Base-by-base conservation (phyloP, 345 rosid species). In the Camelina hispida region DNA sequence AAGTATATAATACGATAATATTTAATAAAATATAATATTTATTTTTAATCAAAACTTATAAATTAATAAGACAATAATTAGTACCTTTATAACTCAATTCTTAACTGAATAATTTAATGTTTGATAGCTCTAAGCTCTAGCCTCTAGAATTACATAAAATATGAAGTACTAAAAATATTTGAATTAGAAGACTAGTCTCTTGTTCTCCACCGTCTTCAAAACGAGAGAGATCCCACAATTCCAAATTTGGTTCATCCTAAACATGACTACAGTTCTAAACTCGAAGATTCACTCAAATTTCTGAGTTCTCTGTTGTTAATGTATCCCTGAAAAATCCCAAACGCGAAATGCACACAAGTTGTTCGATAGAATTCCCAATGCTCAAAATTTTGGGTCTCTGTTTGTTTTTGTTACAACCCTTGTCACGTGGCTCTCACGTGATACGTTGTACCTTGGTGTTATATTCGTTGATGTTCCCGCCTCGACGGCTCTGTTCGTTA, bases 401-500 rank as follows among this genome's bases (percentile, higher is more conserved):
- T 23, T 34, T 54, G 0, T 54, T 44, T 18, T 18, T 3, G 5
- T 32, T 32, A n/a, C n/a, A n/a, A n/a, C n/a, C n/a, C n/a, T n/a
- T 72, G 40, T 65, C 77, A 73, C 77, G 71, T 55, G 65, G 0
- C 38, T 64, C 38, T 64, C 77, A 64, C 65, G 57, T 73, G 71
- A 53, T 64, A 15, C 5, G 7, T 4, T 56, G 15, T 14, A 43
- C 1, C 7, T 17, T 51, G 20, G 61, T 1, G 62, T 52, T 73
- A 34, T 44, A 0, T 20, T 56, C 57, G 50, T 35, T 71, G 35
- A 59, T 3, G 2, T 34, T n/a, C 68, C 59, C 68, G 60, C 67
- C 15, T 37, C 11, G 25, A 55, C 56, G 25, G 42, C 56, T 55
- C 56, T 55, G 14, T 47, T 15, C 60, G 38, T 35, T 10, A 54